phyloP scores from a whole-genome alignment of 768 basidiomycete genomes.

The Termitomyces eurrhizus region DNA sequence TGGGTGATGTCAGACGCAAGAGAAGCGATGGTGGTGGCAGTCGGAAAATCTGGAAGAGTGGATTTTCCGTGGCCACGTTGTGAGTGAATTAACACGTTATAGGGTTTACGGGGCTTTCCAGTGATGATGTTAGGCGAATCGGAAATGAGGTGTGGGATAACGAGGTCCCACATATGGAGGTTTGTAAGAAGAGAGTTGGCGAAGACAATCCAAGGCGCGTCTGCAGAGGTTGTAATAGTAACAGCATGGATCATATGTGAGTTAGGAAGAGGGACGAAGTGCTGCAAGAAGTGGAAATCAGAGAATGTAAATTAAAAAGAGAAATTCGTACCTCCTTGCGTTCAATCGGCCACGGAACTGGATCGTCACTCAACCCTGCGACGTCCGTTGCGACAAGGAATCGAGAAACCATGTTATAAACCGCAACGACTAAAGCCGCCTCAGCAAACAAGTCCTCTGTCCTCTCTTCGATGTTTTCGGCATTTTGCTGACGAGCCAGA shows the following conservation, averaged over 20 bases:
- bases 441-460: slow-evolving; percentile 51
- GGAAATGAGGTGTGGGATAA: slow-evolving; percentile 38
- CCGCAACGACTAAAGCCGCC: slow-evolving; percentile 45
- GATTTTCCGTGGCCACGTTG: slow-evolving; percentile 51
- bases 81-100: slow-evolving; percentile 47
- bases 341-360: slow-evolving; percentile 48
- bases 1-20: slow-evolving; percentile 42
- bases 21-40: slow-evolving; percentile 34
- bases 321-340: slow-evolving; percentile 33
- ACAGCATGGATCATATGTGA: slow-evolving; percentile 37
- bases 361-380: slow-evolving; percentile 42
- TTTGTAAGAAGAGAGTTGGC: slow-evolving; percentile 49
- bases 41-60: slow-evolving; percentile 24
- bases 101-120: slow-evolving; percentile 21
- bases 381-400: slow-evolving; percentile 61
- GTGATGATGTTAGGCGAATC: slow-evolving; percentile 10
- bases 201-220: slow-evolving; percentile 49
- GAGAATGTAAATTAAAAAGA: not conserved
- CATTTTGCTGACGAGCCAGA: slow-evolving; percentile 17
- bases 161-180: slow-evolving; percentile 42
- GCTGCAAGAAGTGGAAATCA: slow-evolving; percentile 22
- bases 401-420: slow-evolving; percentile 71
- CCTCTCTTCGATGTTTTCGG: slow-evolving; percentile 22
- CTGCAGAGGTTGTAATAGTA: slow-evolving; percentile 33
- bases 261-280: slow-evolving; percentile 32